Conservation (phyloP, 352 stramenopile species). For the Pythium aphanidermatum region DNA sequence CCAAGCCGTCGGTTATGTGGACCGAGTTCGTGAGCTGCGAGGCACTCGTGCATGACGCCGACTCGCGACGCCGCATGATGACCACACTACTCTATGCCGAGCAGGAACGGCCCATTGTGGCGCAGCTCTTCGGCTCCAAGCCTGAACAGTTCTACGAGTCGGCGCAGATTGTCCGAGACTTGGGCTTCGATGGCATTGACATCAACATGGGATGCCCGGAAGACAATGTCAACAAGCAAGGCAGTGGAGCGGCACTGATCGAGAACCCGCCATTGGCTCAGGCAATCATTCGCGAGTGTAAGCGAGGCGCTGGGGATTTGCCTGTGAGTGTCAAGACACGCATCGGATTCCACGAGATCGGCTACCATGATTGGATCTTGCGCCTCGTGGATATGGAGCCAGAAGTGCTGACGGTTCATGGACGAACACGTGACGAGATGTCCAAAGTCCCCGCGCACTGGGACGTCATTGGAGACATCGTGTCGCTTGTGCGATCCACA, state of each 20-base stretch:
- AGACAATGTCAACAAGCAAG: slow-evolving; percentile 73
- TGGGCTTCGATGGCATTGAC: slow-evolving; percentile 82
- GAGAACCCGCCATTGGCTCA: slow-evolving; percentile 50
- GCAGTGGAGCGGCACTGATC: slow-evolving; percentile 63
- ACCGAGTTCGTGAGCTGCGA: slow-evolving; percentile 86
- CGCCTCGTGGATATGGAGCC: slow-evolving; percentile 57
- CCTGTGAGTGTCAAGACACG: slow-evolving; percentile 78
- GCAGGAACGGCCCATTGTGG: slow-evolving; percentile 67
- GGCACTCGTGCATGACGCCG: slow-evolving; percentile 54
- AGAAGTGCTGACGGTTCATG: slow-evolving; percentile 74
- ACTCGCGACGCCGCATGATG: slow-evolving; percentile 68
- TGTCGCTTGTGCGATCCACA: slow-evolving; percentile 35
- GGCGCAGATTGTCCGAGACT: slow-evolving; percentile 63
- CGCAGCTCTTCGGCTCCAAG: slow-evolving; percentile 84
- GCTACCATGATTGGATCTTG: slow-evolving; percentile 74
- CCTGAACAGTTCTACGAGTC: slow-evolving; percentile 83
- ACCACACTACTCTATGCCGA: slow-evolving; percentile 67
- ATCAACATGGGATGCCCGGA: slow-evolving; percentile 86
- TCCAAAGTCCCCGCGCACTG: slow-evolving; percentile 76
- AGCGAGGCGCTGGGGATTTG: slow-evolving; percentile 52
- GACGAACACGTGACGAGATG: slow-evolving; percentile 75
- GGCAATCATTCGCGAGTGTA: slow-evolving; percentile 60
- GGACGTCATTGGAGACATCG: slow-evolving; percentile 77
- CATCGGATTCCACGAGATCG: slow-evolving; percentile 70
- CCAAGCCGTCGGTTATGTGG: slow-evolving; percentile 54